phyloP scores from a whole-genome alignment of 768 basidiomycete species.

The Filobasidium floriforme region DNA sequence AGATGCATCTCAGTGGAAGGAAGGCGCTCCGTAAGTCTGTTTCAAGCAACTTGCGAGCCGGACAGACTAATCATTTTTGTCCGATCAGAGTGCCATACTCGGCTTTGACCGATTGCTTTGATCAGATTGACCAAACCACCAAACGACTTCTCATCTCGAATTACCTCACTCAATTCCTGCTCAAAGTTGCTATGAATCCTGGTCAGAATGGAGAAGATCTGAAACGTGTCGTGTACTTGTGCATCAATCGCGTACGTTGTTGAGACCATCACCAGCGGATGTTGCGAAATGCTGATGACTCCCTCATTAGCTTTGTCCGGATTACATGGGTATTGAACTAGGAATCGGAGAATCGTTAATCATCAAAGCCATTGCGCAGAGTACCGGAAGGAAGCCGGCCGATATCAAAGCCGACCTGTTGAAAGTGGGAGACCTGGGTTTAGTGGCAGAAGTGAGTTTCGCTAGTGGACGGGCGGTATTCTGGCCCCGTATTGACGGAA shows the following conservation, averaged over 20 bases:
- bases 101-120: constrained; percentile 79
- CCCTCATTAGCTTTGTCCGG: constrained; percentile 70
- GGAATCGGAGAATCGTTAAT: constrained; percentile 93
- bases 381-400: constrained; percentile 76
- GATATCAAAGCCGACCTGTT: constrained; percentile 85
- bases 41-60: background rate
- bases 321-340: constrained; percentile 88
- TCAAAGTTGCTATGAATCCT: constrained; percentile 81
- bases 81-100: constrained; percentile 79
- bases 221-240: constrained; percentile 84
- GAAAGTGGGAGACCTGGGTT: constrained; percentile 88
- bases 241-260: constrained; percentile 77
- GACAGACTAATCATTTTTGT: background rate
- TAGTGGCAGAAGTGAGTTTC: constrained; percentile 78
- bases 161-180: constrained; percentile 75
- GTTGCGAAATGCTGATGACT: background rate
- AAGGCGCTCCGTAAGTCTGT: constrained; percentile 65
- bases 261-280: background rate
- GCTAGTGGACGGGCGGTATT: background rate
- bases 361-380: constrained; percentile 89
- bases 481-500: background rate
- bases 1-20: constrained; percentile 52
- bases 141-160: constrained; percentile 90
- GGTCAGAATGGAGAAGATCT: constrained; percentile 66
- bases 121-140: constrained; percentile 84